These are phyloP conservation scores for Darksidea phi DNA, from an alignment of 495 filamentous ascomycete genomes.

Conservation along the genomic window DNA sequence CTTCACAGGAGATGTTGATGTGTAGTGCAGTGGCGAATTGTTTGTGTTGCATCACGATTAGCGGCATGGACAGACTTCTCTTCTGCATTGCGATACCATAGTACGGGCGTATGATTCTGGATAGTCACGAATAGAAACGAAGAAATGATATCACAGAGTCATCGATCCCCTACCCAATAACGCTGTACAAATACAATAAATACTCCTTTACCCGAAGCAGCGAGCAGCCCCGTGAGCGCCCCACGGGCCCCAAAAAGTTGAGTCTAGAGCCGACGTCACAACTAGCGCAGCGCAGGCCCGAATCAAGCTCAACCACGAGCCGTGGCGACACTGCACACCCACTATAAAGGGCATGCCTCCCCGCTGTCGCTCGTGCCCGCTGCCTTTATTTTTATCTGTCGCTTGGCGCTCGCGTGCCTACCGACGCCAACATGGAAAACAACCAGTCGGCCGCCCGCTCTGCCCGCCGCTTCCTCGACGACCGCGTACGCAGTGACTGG, in stretches of 20 bases:
- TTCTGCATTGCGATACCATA: not conserved
- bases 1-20: conserved; percentile 8
- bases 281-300: too few relatives aligned
- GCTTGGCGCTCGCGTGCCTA: not conserved
- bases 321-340: too few relatives aligned
- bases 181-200: too few relatives aligned
- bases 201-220: too few relatives aligned
- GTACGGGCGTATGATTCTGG: too few relatives aligned
- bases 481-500: conserved; percentile 62
- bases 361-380: not conserved
- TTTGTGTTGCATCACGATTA: not conserved
- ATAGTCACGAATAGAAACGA: too few relatives aligned
- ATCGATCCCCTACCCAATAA: too few relatives aligned
- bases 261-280: too few relatives aligned
- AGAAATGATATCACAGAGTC: too few relatives aligned
- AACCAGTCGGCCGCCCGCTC: conserved; percentile 37
- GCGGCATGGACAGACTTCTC: not conserved
- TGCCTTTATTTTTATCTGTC: not conserved
- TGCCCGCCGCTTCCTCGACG: conserved; percentile 46
- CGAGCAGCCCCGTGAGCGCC: too few relatives aligned
- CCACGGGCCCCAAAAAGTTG: too few relatives aligned
- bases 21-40: not conserved
- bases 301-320: too few relatives aligned
- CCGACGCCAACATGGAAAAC: not conserved
- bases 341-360: not conserved